Evolutionary conservation across 495 filamentous ascomycete genomes (phyloP), one percentile per base, ranked within the genome.

Genomic region (Aspergillus heteromorphus): DNA sequence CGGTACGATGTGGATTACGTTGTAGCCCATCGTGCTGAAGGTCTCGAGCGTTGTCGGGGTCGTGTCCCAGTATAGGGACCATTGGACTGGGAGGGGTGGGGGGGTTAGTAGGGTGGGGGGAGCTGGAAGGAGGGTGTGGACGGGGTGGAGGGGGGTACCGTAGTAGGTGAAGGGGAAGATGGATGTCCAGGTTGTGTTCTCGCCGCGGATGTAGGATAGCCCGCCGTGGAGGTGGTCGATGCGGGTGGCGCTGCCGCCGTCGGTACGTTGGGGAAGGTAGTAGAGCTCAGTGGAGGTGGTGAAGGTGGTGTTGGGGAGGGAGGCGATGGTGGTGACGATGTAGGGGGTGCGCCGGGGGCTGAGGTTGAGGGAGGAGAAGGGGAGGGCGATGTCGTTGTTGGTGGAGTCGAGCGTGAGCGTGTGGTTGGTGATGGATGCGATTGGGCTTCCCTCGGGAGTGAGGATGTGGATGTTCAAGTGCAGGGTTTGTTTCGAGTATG

Each of bases 161-260:
- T 86, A 88, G 68, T 78, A 85, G 27, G 83, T 83, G 59, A 83
- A 86, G 14, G 85, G 82, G 18, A 88, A 67, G 16, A 87, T 54
- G 0, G 83, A 72, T 23, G 62, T 67, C 70, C 75, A 80, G 11
- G 63, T 51, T 0, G 67, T 61, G 54, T 78, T 72, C 1, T 56
- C 62, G n/a, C 66, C 60, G 18, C 19, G 20, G 27, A 81, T 73
- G 20, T 57, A 57, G 9, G 73, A 62, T 4, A 87, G 57, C 0
- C 78, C 83, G 21, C 83, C 83, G 51, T 79, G 74, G 2, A 86
- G 65, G 58, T 79, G 76, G 59, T 89, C 86, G 17, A 88, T 72
- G 57, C 82, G 82, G 13, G 82, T 81, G 14, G 79, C 72, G 56
- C 83, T 87, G 19, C 83, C 80, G 8, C 69, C 73, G 47, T 73